phyloP scores from a whole-genome alignment of 805 yeast species.

The Pichia paraexigua region DNA sequence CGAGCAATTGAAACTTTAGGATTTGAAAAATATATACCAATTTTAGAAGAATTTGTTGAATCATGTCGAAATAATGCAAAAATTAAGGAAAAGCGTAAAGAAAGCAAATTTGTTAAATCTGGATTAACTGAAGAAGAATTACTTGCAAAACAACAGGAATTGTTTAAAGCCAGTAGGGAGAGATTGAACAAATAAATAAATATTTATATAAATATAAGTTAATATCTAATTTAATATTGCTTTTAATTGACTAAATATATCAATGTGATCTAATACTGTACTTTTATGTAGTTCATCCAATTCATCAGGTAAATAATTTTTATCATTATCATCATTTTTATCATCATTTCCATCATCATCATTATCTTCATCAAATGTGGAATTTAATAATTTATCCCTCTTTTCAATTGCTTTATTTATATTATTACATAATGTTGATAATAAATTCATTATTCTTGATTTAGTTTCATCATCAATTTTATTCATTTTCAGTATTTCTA shows the following conservation, averaged over 20 bases:
- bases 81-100: conserved; percentile 74
- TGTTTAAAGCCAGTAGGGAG: conserved; percentile 51
- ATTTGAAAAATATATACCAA: conserved; percentile 74
- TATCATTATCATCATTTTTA: conserved; percentile 4
- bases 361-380: conserved; percentile 20
- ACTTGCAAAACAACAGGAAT: conserved; percentile 83
- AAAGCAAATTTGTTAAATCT: conserved; percentile 86
- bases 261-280: conserved; percentile 25
- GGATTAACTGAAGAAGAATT: conserved; percentile 91
- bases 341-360: conserved; percentile 11
- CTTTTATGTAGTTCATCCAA: conserved; percentile 27
- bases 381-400: conserved; percentile 35
- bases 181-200: conserved; percentile 23
- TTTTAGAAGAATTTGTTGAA: conserved; percentile 66
- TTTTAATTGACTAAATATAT: conserved; percentile 28
- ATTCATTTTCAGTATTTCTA: conserved; percentile 33
- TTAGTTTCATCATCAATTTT: background rate
- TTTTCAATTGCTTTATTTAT: conserved; percentile 39
- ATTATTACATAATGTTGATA: conserved; percentile 1
- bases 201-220: conserved; percentile 4
- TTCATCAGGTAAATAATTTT: conserved; percentile 14
- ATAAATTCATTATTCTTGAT: conserved; percentile 11
- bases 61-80: conserved; percentile 87
- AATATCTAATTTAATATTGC: conserved; percentile 13
- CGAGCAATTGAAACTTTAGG: conserved; percentile 85